Evolutionary conservation across 1,284 basidiomycete species (phyloP).

Genomic region (Leccinum laetum): DNA sequence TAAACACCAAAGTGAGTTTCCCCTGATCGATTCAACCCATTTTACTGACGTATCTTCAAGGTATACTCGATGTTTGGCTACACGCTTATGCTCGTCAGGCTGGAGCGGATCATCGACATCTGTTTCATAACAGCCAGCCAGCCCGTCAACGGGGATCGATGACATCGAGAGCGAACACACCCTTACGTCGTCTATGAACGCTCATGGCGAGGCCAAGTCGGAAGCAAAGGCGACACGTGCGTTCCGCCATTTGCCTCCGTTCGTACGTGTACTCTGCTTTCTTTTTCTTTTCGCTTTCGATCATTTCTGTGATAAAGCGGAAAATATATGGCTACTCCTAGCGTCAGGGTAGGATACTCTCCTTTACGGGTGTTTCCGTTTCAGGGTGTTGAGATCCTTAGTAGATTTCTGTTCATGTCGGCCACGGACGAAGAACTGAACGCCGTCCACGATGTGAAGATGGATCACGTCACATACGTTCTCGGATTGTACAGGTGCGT

Average conservation of each 20-base stretch:
- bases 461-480: too few species aligned
- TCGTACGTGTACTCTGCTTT: constrained; percentile 52
- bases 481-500: too few species aligned
- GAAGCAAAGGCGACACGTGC: constrained; percentile 49
- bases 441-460: too few species aligned
- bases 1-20: constrained; percentile 65
- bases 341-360: too few species aligned
- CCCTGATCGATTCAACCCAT: not conserved
- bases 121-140: constrained; percentile 64
- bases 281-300: not conserved
- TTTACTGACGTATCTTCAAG: constrained; percentile 36
- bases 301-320: not conserved
- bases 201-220: constrained; percentile 12
- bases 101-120: constrained; percentile 84
- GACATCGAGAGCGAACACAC: constrained; percentile 68
- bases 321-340: too few species aligned
- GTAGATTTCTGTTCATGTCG: too few species aligned
- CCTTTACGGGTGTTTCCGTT: too few species aligned
- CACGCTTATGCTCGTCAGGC: constrained; percentile 83
- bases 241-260: constrained; percentile 86
- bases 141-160: constrained; percentile 24
- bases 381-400: too few species aligned
- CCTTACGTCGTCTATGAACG: constrained; percentile 37
- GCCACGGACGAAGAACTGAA: too few species aligned
- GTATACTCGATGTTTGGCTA: constrained; percentile 86